Percentiles rank a stretch among this genome's conserved stretches.
Evolutionary conservation across 768 basidiomycete species (phyloP).

Genomic region (Thelephora ganbajun): DNA sequence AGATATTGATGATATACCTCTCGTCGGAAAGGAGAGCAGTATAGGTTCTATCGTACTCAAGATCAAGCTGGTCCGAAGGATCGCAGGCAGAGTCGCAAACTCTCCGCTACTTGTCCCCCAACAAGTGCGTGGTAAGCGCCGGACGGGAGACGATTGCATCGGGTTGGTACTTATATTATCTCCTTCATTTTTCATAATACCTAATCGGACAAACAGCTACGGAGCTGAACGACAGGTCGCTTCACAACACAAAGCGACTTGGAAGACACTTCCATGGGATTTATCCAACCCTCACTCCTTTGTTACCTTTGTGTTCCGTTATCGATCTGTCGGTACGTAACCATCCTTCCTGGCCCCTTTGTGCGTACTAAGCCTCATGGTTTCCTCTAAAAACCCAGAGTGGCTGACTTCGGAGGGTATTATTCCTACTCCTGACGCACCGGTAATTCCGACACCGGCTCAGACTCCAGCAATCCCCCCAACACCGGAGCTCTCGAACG

Average conservation of each 20-base stretch:
- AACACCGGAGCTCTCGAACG: neutral
- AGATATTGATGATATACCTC: neutral
- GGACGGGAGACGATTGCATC: conserved; percentile 28
- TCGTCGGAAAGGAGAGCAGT: conserved; percentile 18
- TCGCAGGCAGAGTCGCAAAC: conserved; percentile 26
- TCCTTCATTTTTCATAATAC: neutral
- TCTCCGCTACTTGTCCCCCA: conserved; percentile 24
- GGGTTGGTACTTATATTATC: conserved; percentile 23
- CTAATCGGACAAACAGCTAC: conserved; percentile 24
- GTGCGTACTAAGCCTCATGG: neutral
- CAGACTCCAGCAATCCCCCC: neutral
- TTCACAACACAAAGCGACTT: conserved; percentile 35
- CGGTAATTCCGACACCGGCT: neutral
- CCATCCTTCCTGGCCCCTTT: neutral
- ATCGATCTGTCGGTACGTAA: conserved; percentile 35
- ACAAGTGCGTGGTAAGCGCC: conserved; percentile 21
- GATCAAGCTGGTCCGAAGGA: conserved; percentile 24
- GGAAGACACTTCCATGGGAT: conserved; percentile 37
- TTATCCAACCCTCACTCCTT: conserved; percentile 26
- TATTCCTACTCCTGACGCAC: neutral
- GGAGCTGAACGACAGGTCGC: conserved; percentile 27
- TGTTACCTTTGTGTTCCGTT: conserved; percentile 56
- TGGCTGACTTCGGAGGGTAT: no score
- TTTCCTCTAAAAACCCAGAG: no score
- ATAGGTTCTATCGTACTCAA: conserved; percentile 40